Percentiles rank a stretch among this genome's conserved stretches.
These are phyloP conservation scores for Scedosporium dehoogii DNA, from an alignment of 2,329 filamentous ascomycete species.

Conservation along the genomic window DNA sequence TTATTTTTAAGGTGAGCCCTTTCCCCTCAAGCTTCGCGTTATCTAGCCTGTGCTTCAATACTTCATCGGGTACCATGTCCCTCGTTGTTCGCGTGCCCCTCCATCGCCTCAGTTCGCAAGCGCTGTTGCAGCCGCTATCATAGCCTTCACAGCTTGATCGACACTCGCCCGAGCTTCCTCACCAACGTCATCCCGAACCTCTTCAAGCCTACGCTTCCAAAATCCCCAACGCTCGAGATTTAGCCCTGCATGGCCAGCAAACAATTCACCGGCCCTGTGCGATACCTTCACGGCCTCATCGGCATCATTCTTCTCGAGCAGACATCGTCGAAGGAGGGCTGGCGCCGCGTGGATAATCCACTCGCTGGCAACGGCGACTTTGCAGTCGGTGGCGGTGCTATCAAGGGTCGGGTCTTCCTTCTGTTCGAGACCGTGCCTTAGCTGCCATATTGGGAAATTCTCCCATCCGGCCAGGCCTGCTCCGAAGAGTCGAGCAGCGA, in stretches of 20 bases:
- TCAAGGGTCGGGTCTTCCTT: neutral
- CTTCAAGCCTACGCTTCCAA: neutral
- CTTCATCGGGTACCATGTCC: no score
- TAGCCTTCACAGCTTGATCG: neutral
- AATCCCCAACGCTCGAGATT: neutral
- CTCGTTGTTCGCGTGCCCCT: no score
- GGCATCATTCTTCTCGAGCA: neutral
- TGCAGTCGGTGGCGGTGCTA: neutral
- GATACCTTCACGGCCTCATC: neutral
- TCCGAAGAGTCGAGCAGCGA: neutral
- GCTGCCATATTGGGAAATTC: neutral
- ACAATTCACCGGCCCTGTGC: neutral
- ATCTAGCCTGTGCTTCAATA: no score
- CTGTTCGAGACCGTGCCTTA: neutral
- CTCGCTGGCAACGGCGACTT: neutral
- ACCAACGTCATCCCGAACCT: neutral
- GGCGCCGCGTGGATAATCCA: neutral
- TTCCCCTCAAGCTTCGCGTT: no score
- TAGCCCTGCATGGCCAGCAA: neutral
- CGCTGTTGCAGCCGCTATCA: neutral
- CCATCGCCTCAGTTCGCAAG: neutral
- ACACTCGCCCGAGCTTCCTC: neutral
- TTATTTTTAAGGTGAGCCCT: no score
- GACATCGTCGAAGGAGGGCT: neutral
- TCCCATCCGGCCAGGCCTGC: neutral